Evolutionary conservation across 164 flowering plant genomes (phyloP), one percentile per base, ranked within the genome.

Genomic region (Nymphaea thermarum): DNA sequence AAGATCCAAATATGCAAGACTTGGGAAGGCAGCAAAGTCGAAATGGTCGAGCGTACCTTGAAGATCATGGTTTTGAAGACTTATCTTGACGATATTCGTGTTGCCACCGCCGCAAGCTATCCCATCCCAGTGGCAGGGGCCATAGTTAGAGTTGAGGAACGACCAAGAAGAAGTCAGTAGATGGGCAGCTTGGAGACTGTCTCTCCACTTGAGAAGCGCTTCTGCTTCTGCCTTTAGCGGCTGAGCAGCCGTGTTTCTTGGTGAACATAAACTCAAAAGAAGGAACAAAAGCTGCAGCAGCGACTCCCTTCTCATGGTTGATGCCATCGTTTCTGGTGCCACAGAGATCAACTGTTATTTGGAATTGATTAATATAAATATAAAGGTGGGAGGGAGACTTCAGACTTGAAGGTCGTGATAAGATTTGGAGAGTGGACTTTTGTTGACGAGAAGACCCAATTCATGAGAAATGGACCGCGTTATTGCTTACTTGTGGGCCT

Each of bases 41-140:
- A 75, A 71, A 6, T 65, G 61, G 16, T 65, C 16, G 2, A 71
- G 70, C 41, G 70, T 75, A 5, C 77, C 77, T 53, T 69, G 47
- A 1, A 75, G 15, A 10, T 61, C 55, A 4, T 53, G 14, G 8
- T 63, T 18, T 1, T 36, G 3, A 7, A 75, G 70, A 18, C 65
- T 66, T n/a, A 71, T 71, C 43, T 63, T 67, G 0, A 66, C n/a
- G 8, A 75, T 62, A 4, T 60, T 43, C 4, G 62, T 25, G 6
- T 2, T 47, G 12, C 3, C 43, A 7, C n/a, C 6, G 45, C 66
- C 53, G 59, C 77, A 75, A 36, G 17, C 47, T 42, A 75, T 75
- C 57, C 74, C 77, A 65, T 62, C 59, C 77, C 77, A 71, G 65
- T 71, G 71, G 72, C 77, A 75, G 57, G 74, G 74, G 53, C 42